Evolutionary conservation across 208 protist species (phyloP).

Genomic region (Wallacemonas sp.): DNA sequence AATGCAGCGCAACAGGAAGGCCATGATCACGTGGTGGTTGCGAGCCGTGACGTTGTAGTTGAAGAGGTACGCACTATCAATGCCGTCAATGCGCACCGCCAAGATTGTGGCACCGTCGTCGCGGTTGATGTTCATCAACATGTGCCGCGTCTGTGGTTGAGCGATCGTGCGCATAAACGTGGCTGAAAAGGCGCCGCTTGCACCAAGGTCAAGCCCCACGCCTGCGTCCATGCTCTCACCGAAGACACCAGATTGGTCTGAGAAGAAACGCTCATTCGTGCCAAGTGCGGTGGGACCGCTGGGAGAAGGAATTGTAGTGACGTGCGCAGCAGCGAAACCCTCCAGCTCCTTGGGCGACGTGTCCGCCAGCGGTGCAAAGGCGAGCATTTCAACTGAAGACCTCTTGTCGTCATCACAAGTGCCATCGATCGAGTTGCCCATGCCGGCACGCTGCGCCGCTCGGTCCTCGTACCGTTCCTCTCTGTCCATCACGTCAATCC

Average conservation of each 20-base stretch:
- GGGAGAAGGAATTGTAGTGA: no score
- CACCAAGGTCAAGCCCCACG: background rate
- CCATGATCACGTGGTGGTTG: slow-evolving; percentile 79
- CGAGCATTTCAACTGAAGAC: background rate
- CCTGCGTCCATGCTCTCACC: slow-evolving; percentile 7
- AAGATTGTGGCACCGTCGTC: slow-evolving; percentile 68
- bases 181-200: slow-evolving; percentile 2
- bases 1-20: slow-evolving; percentile 68
- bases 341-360: no score
- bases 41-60: slow-evolving; percentile 57
- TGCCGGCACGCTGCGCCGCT: background rate
- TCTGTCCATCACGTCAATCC: background rate
- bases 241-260: slow-evolving; percentile 4
- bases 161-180: slow-evolving; percentile 1
- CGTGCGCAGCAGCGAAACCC: no score
- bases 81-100: slow-evolving; percentile 50
- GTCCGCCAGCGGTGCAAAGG: background rate
- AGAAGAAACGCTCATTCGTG: background rate
- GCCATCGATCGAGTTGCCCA: background rate
- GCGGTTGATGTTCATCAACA: slow-evolving; percentile 51
- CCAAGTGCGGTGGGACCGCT: no score
- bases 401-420: background rate
- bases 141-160: slow-evolving; percentile 2
- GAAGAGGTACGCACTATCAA: slow-evolving; percentile 66
- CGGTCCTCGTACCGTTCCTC: background rate